Base-by-base conservation (phyloP, 164 flowering plant genomes). In the Cinnamomum chago region DNA sequence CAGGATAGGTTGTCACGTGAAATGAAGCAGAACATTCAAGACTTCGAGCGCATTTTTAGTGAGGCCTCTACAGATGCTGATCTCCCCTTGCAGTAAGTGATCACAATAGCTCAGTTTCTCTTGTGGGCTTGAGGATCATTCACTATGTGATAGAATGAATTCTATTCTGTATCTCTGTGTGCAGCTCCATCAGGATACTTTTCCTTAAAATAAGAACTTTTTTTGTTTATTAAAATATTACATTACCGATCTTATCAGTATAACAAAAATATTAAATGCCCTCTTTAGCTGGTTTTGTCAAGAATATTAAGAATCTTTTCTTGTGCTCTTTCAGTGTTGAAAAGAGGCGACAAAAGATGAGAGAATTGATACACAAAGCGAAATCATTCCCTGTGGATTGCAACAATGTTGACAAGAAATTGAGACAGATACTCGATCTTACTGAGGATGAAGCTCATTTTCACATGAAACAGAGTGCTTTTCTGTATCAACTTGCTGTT, bases 401-500 rank as follows among this genome's bases (percentile, higher is more conserved):
- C 71, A 87, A 83, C 75, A 92, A 96, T 81, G 97, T 96, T 71
- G 95, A 92, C 87, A 96, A 89, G 81, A 96, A 96, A 81, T 81
- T 96, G 50, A 84, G 92, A 78, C 99, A 96, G 73, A 77, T 96
- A 73, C 88, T 86, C 23, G 98, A 94, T 80, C 70, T 96, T 80
- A 91, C 97, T 9, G 94, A 92, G 85, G 99, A 96, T 76, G 99
- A 96, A 82, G 92, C 94, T n/a, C 84, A 84, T 73, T 96, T 94
- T 75, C 98, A 96, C 86, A 90, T 83, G 92, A 94, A 86, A 83
- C 99, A 94, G 79, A 94, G 98, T 85, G 95, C 97, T 73, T 96
- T 88, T 83, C 92, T 96, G 62, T 91, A 88, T 83, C 90, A 92
- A 78, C 92, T 96, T 74, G 90, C 90, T 23, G 93, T 91, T 60